phyloP scores from a whole-genome alignment of 2,329 filamentous ascomycete genomes.

The Stagonosporopsis vannaccii region DNA sequence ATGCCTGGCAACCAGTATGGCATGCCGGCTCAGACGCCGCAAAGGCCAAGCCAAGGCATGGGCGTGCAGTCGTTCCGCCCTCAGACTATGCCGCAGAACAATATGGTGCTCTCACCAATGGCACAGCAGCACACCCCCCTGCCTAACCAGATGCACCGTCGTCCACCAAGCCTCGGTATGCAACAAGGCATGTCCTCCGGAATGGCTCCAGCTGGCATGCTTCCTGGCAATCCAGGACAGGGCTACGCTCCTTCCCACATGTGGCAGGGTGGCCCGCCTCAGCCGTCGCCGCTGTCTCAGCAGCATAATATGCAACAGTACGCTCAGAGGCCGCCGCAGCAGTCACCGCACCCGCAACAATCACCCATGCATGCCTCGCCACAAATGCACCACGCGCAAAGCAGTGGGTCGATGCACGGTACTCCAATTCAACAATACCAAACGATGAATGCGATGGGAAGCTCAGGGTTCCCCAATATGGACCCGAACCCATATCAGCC shows the following conservation, averaged over 20 bases:
- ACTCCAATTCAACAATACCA: conserved; percentile 55
- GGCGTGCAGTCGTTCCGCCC: conserved; percentile 72
- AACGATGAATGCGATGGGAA: conserved; percentile 55
- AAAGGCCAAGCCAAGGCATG: conserved; percentile 70
- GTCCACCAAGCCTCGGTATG: conserved; percentile 65
- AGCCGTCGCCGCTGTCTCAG: conserved; percentile 57
- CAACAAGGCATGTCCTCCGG: conserved; percentile 40
- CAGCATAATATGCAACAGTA: conserved; percentile 57
- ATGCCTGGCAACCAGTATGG: conserved; percentile 64
- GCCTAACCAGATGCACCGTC: conserved; percentile 70
- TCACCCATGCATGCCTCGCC: conserved; percentile 59
- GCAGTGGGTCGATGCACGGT: conserved; percentile 53
- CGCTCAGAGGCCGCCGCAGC: conserved; percentile 52
- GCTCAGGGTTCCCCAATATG: conserved; percentile 54
- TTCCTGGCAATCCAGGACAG: conserved; percentile 52
- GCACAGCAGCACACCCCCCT: conserved; percentile 70
- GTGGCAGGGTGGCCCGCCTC: conserved; percentile 57
- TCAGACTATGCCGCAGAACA: conserved; percentile 73
- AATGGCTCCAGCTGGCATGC: conserved; percentile 50
- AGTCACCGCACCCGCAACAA: conserved; percentile 55
- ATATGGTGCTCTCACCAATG: conserved; percentile 76
- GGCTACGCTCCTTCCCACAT: conserved; percentile 56
- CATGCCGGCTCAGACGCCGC: conserved; percentile 63
- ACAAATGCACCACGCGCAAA: conserved; percentile 56
- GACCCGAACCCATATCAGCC: conserved; percentile 59